Percentiles rank a stretch among this genome's conserved stretches.
Conservation (phyloP, 345 rosid genomes). For the Noccaea bulbosa region DNA sequence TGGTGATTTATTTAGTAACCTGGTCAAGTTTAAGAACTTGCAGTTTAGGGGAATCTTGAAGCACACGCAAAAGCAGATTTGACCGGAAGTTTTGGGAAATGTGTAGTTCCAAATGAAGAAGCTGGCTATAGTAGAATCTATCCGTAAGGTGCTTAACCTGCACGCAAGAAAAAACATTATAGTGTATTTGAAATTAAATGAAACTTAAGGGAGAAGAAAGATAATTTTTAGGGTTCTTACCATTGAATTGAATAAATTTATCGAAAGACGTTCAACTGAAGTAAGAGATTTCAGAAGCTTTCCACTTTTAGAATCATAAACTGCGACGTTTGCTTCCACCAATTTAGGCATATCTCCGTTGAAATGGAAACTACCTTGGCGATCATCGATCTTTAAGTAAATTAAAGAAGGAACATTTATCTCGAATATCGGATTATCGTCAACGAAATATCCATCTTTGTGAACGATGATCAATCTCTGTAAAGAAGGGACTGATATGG, state of each 20-base stretch:
- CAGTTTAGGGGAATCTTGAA: conserved; percentile 10
- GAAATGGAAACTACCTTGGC: not conserved
- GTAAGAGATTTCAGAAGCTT: conserved; percentile 6
- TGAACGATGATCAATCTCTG: not conserved
- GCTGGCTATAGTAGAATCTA: not conserved
- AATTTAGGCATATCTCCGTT: not conserved
- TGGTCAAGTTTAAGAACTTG: conserved; percentile 25
- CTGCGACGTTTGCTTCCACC: conserved; percentile 6
- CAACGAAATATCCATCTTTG: too few relatives aligned
- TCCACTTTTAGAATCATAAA: not conserved
- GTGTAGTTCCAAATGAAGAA: conserved; percentile 21
- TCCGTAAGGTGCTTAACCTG: conserved; percentile 11
- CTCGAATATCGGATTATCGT: not conserved
- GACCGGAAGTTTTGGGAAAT: not conserved
- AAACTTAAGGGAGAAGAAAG: not conserved
- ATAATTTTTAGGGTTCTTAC: not conserved
- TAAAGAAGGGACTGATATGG: conserved; percentile 27
- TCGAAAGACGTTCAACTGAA: not conserved
- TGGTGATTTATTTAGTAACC: not conserved
- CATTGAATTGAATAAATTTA: conserved; percentile 3
- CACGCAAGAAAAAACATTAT: not conserved
- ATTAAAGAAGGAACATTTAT: conserved; percentile 14
- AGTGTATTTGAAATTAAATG: too few relatives aligned
- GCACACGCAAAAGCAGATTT: conserved; percentile 7
- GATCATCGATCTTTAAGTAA: conserved; percentile 5